Evolutionary conservation across 768 basidiomycete species (phyloP).

Genomic region (Roridomyces roridus): DNA sequence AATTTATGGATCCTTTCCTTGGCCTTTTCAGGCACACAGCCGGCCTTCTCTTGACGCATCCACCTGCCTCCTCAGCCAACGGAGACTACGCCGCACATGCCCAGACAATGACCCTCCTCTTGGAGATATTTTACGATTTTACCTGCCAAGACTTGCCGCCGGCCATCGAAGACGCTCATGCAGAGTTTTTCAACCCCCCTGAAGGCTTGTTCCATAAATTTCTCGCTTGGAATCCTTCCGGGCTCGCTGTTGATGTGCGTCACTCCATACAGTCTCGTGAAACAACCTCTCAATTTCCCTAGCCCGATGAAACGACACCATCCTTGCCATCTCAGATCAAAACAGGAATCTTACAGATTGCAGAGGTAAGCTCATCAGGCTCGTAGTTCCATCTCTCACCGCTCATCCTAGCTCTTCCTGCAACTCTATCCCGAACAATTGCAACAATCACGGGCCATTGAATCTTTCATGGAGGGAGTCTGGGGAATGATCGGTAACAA

Average conservation of each 20-base stretch:
- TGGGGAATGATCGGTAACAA: conserved; percentile 86
- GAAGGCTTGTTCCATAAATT: conserved; percentile 82
- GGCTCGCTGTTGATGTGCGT: conserved; percentile 75
- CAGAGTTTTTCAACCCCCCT: conserved; percentile 77
- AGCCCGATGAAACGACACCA: conserved; percentile 84
- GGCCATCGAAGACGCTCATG: conserved; percentile 87
- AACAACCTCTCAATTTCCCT: conserved; percentile 4
- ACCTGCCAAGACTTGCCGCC: conserved; percentile 96
- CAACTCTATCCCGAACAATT: conserved; percentile 85
- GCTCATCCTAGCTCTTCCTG: conserved; percentile 66
- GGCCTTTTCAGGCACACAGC: conserved; percentile 79
- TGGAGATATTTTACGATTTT: conserved; percentile 92
- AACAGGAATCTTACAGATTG: conserved; percentile 88
- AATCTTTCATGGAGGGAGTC: conserved; percentile 83
- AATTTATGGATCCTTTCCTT: conserved; percentile 86
- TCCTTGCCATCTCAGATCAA: conserved; percentile 91
- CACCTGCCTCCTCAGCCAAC: conserved; percentile 40
- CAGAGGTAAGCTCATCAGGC: conserved; percentile 60
- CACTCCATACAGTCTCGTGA: not conserved
- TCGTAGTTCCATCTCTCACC: not conserved
- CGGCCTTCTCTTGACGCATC: conserved; percentile 51
- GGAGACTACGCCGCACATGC: conserved; percentile 60
- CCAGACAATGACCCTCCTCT: conserved; percentile 76
- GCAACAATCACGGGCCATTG: conserved; percentile 64
- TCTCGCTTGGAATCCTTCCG: conserved; percentile 76